Conservation (phyloP, 805 yeast genomes). For the Brettanomyces nanus region DNA sequence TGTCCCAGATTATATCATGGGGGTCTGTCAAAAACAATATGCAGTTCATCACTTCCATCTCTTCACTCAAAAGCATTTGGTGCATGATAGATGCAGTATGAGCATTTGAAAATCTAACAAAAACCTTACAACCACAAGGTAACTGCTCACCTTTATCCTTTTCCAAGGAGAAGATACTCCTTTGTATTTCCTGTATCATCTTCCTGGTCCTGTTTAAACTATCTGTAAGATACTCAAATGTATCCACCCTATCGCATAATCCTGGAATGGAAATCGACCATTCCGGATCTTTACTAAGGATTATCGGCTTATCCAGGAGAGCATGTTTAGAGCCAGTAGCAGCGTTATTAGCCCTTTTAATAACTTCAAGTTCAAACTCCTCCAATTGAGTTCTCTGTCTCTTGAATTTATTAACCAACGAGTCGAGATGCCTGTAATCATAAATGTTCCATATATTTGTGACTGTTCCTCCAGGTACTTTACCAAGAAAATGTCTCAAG, state of each 20-base stretch:
- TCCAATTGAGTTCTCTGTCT: slow-evolving; percentile 31
- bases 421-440: slow-evolving; percentile 31
- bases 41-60: slow-evolving; percentile 34
- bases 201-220: slow-evolving; percentile 7
- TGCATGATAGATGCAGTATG: slow-evolving; percentile 55
- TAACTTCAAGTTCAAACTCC: slow-evolving; percentile 30
- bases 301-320: slow-evolving; percentile 13
- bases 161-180: slow-evolving; percentile 1
- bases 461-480: slow-evolving; percentile 38
- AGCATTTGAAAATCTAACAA: slow-evolving; percentile 53
- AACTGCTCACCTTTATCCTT: slow-evolving; percentile 1
- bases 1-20: slow-evolving; percentile 65
- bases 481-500: slow-evolving; percentile 24
- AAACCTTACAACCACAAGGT: slow-evolving; percentile 34
- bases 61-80: slow-evolving; percentile 43
- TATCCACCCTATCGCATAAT: slow-evolving; percentile 13
- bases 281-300: slow-evolving; percentile 5
- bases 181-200: slow-evolving; percentile 10
- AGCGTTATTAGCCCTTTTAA: slow-evolving; percentile 14
- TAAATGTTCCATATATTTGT: slow-evolving; percentile 53
- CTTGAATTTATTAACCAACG: slow-evolving; percentile 23
- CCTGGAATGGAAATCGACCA: slow-evolving; percentile 14
- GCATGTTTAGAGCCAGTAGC: slow-evolving; percentile 9
- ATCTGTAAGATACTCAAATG: slow-evolving; percentile 10
- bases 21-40: slow-evolving; percentile 51